phyloP scores from a whole-genome alignment of 2,329 filamentous ascomycete genomes.

The Aspergillus sp. region DNA sequence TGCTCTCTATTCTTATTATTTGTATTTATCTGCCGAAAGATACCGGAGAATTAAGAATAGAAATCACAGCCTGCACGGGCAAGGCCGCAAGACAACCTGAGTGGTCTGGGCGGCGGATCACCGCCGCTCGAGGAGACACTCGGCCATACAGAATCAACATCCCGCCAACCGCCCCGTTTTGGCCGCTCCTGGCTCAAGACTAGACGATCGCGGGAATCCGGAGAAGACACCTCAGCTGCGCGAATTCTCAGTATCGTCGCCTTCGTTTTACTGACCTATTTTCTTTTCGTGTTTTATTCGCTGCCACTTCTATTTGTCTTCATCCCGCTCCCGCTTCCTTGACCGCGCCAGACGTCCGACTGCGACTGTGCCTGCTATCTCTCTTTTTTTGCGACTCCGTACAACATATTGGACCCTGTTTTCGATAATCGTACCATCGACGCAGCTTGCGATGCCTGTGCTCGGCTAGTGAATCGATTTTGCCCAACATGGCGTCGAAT shows the following conservation, averaged over 20 bases:
- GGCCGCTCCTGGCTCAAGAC: constrained; percentile 1
- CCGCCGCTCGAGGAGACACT: not conserved
- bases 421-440: not conserved
- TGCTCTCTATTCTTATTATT: too few species aligned
- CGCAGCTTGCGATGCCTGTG: constrained; percentile 39
- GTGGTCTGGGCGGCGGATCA: not conserved
- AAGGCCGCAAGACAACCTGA: not conserved
- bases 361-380: not conserved
- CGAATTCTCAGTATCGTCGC: not conserved
- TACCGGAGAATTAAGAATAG: not conserved
- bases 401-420: constrained; percentile 4
- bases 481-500: constrained; percentile 44
- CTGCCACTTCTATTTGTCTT: not conserved
- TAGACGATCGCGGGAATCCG: constrained; percentile 8
- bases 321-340: not conserved
- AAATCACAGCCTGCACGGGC: not conserved
- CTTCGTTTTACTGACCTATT: constrained; percentile 3
- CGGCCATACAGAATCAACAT: constrained; percentile 6
- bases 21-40: too few species aligned
- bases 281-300: constrained; percentile 6
- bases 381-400: constrained; percentile 1
- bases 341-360: not conserved
- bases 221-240: constrained; percentile 11
- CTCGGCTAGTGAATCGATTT: constrained; percentile 34
- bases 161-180: constrained; percentile 9